phyloP scores from a whole-genome alignment of 441 rosid genomes.

The Adansonia madagascariensis region DNA sequence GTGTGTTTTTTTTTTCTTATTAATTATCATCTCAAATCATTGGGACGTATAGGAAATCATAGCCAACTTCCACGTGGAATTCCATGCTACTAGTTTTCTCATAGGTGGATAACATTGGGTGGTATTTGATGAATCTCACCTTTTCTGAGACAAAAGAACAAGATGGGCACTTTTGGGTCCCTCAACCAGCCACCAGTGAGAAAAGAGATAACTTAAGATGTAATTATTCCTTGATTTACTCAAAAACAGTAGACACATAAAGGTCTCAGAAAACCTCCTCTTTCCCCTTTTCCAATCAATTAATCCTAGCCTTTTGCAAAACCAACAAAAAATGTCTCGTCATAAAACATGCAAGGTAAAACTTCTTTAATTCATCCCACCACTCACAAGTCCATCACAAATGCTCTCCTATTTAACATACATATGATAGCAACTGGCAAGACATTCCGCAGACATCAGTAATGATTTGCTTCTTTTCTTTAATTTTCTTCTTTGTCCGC shows the following conservation, averaged over 20 bases:
- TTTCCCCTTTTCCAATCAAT: constrained; percentile 3
- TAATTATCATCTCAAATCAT: neutral
- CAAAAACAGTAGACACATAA: neutral
- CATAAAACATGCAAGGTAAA: constrained; percentile 4
- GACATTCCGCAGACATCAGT: neutral
- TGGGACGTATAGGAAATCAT: neutral
- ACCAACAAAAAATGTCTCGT: neutral
- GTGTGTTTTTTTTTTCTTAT: no score
- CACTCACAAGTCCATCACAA: neutral
- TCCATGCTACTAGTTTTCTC: neutral
- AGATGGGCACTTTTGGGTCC: constrained; percentile 19
- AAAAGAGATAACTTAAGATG: neutral
- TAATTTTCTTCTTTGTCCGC: neutral
- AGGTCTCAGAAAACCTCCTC: neutral
- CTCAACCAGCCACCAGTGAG: constrained; percentile 25
- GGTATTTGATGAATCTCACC: constrained; percentile 1
- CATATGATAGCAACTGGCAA: neutral
- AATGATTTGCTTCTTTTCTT: neutral
- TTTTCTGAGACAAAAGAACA: constrained; percentile 9
- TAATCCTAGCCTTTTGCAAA: neutral
- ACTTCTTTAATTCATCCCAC: constrained; percentile 4
- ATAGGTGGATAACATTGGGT: neutral
- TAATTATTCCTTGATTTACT: constrained; percentile 4
- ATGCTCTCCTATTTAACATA: neutral
- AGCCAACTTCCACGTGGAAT: neutral